Percentiles rank a stretch among this genome's conserved stretches.
phyloP scores from a whole-genome alignment of 2,329 filamentous ascomycete genomes.

The Exutisphaerella laricina region DNA sequence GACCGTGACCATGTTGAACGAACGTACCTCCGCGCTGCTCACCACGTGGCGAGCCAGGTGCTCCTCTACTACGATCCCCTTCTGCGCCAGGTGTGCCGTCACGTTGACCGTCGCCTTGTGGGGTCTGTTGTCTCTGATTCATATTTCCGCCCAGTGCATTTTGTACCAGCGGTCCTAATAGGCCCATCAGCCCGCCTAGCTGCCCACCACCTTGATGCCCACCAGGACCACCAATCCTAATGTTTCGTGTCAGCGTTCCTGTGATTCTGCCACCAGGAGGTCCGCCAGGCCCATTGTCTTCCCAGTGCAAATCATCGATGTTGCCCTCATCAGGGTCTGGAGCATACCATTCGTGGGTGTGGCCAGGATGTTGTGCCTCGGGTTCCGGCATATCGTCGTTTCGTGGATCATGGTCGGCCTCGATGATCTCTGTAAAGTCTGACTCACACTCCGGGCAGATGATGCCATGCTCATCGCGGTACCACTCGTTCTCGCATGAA shows the following conservation, averaged over 20 bases:
- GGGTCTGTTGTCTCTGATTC: constrained; percentile 15
- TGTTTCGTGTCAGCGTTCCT: constrained; percentile 40
- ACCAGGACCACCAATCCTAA: constrained; percentile 16
- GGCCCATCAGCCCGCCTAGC: constrained; percentile 39
- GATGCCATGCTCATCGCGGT: constrained; percentile 61
- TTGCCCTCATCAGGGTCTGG: constrained; percentile 47
- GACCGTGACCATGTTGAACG: constrained; percentile 21
- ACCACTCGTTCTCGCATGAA: constrained; percentile 75
- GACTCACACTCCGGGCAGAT: constrained; percentile 70
- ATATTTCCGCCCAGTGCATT: constrained; percentile 17
- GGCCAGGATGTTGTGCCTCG: constrained; percentile 24
- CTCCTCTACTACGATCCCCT: constrained; percentile 12
- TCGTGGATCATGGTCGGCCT: constrained; percentile 59
- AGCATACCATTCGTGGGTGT: constrained; percentile 26
- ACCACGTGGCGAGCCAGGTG: constrained; percentile 12
- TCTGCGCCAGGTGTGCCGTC: constrained; percentile 5
- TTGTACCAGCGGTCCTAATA: constrained; percentile 21
- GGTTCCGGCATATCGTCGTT: constrained; percentile 23
- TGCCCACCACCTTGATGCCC: constrained; percentile 21
- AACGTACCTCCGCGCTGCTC: constrained; percentile 11
- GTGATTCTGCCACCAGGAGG: constrained; percentile 27
- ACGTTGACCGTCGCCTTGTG: constrained; percentile 15
- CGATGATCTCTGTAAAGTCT: constrained; percentile 74
- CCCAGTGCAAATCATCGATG: constrained; percentile 32
- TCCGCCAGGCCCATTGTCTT: constrained; percentile 26